Evolutionary conservation across 2,329 filamentous ascomycete genomes (phyloP).

Genomic region (Calonectria pseudoturangicola): DNA sequence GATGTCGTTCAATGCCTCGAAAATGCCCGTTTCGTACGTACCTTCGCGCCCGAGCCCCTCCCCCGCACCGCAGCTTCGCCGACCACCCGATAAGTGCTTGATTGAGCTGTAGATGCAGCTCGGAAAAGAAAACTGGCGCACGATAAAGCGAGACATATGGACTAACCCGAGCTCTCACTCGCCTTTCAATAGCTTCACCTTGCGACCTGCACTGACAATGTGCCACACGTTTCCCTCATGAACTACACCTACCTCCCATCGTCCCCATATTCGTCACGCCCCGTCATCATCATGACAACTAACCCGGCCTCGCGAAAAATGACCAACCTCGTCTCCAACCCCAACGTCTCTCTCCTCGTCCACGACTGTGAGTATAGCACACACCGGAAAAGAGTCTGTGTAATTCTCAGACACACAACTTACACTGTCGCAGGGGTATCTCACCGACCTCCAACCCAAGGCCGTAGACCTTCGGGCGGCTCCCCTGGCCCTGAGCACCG

Average conservation of each 20-base stretch:
- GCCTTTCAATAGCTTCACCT: conserved; percentile 84
- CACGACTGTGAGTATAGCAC: conserved; percentile 82
- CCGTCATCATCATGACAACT: conserved; percentile 97
- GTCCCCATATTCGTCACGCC: conserved; percentile 79
- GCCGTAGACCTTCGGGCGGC: conserved; percentile 74
- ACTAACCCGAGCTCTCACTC: conserved; percentile 34
- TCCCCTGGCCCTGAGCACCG: conserved; percentile 79
- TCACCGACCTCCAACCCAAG: conserved; percentile 87
- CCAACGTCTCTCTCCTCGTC: conserved; percentile 93
- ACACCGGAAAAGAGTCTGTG: not conserved
- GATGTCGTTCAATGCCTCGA: conserved; percentile 94
- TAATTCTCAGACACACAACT: conserved; percentile 35
- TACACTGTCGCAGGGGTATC: conserved; percentile 79
- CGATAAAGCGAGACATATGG: not conserved
- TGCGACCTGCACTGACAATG: conserved; percentile 88
- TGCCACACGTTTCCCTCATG: conserved; percentile 97
- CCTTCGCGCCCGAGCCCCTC: conserved; percentile 36
- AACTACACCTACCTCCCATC: conserved; percentile 97
- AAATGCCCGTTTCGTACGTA: conserved; percentile 92
- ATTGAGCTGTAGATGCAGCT: conserved; percentile 31
- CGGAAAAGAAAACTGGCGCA: not conserved
- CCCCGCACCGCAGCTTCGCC: conserved; percentile 35
- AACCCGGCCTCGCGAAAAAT: conserved; percentile 87
- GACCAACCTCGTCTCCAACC: conserved; percentile 87
- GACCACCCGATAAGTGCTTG: conserved; percentile 36